Evolutionary conservation across 78 protist species (phyloP), one percentile per base, ranked within the genome.

Genomic region (Cavenderia fasciculata): DNA sequence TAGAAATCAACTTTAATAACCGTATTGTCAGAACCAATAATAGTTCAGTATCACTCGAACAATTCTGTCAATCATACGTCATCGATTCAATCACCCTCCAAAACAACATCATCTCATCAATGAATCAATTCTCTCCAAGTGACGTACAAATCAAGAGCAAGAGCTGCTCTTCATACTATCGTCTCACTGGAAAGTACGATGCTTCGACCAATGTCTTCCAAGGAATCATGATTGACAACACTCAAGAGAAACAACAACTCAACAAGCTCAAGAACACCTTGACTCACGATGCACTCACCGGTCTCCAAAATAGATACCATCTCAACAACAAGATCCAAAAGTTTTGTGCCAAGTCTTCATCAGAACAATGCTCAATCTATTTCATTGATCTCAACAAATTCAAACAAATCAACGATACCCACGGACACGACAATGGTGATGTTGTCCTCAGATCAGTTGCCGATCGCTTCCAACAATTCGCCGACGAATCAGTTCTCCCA

Each of bases 361-460:
- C 88, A 31, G 88, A 66, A 21, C 46, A 40, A 16, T 79, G 88
- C 33, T 33, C 77, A 1, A 34, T 79, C 76, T 66, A 36, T 4
- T 79, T 79, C 31, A 49, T 79, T 29, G 88, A 79, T 54, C 29
- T 79, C 34, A 79, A 79, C 54, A 51, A 66, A 63, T 79, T 79
- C 62, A 79, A 79, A 54, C 49, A 43, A 54, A 79, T 79, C 70
- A 79, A 79, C 59, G 88, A 79, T 41, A 79, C 75, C n/a, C 46
- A 79, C 59, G 88, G 88, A 33, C 88, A 79, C 49, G 88, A 79
- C 34, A 27, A 38, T 41, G 88, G 88, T 54, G 88, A 79, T 10
- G 18, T 25, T 11, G 88, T 79, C 2, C 31, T 79, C 38, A 79
- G 66, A 46, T 76, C 63, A 36, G 23, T 79, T 16, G 63, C 88